A percentile compares a stretch with the other conserved stretches of the same genome.
Evolutionary conservation across 2,329 filamentous ascomycete genomes (phyloP).

Genomic region (Colletotrichum viniferum): DNA sequence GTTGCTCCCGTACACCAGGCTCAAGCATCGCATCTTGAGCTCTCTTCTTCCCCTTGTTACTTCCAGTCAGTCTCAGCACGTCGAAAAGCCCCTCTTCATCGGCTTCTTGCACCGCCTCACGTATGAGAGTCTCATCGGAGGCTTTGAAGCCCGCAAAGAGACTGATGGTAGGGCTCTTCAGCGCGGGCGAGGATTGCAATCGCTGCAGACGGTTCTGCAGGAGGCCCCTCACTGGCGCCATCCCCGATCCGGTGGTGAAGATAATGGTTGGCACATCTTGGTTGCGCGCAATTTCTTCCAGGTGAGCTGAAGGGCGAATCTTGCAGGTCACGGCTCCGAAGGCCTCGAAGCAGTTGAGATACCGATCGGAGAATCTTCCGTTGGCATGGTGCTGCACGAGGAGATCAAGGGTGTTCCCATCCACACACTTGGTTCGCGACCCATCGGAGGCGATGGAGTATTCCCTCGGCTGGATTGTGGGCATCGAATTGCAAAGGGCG

Average conservation of each 20-base stretch:
- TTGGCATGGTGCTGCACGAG: slow-evolving; percentile 8
- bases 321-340: slow-evolving; percentile 15
- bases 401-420: slow-evolving; percentile 2
- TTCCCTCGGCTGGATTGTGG: slow-evolving; percentile 10
- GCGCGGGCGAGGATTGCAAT: neutral
- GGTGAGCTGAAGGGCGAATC: slow-evolving; percentile 5
- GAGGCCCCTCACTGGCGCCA: slow-evolving; percentile 12
- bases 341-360: slow-evolving; percentile 1
- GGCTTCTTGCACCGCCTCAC: slow-evolving; percentile 14
- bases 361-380: slow-evolving; percentile 10
- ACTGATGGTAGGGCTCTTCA: neutral
- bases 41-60: slow-evolving; percentile 10
- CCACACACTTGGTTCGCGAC: neutral
- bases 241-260: slow-evolving; percentile 19
- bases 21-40: slow-evolving; percentile 19
- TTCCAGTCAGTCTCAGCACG: neutral
- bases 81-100: slow-evolving; percentile 9
- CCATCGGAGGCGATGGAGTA: slow-evolving; percentile 16
- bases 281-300: slow-evolving; percentile 1
- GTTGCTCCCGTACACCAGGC: neutral
- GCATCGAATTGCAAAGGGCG: slow-evolving; percentile 1
- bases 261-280: slow-evolving; percentile 4
- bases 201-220: slow-evolving; percentile 2
- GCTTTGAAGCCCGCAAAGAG: slow-evolving; percentile 19
- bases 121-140: slow-evolving; percentile 3